A percentile compares a stretch with the other conserved stretches of the same genome.
phyloP scores from a whole-genome alignment of 306 rosid genomes.

The Albizia julibrissin region DNA sequence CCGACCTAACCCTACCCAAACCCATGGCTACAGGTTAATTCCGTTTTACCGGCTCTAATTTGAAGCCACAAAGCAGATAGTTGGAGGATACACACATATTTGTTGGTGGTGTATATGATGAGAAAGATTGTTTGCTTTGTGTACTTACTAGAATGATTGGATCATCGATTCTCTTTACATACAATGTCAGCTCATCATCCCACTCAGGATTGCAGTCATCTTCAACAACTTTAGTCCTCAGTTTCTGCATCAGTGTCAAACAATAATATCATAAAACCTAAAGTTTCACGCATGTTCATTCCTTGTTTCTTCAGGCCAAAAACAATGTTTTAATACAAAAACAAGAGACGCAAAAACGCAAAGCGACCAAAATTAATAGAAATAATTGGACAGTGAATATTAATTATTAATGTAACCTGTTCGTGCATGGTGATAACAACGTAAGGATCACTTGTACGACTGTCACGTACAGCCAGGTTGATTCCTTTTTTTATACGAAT shows the following conservation, averaged over 20 bases:
- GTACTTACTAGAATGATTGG: conserved; percentile 59
- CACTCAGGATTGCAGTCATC: conserved; percentile 69
- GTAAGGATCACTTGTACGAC: conserved; percentile 73
- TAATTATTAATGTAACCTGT: conserved; percentile 39
- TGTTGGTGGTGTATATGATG: no score
- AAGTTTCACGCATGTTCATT: neutral
- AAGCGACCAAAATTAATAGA: neutral
- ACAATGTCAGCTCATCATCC: conserved; percentile 82
- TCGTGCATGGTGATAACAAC: conserved; percentile 55
- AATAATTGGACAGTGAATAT: neutral
- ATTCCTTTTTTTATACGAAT: conserved; percentile 65
- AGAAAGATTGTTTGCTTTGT: neutral
- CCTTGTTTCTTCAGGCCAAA: neutral
- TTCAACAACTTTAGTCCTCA: conserved; percentile 61
- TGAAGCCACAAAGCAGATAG: neutral
- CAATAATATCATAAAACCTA: neutral
- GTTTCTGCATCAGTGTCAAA: conserved; percentile 44
- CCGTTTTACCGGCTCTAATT: no score
- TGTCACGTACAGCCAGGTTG: conserved; percentile 64
- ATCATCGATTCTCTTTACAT: conserved; percentile 38
- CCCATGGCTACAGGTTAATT: accelerated
- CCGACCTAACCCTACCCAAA: no score
- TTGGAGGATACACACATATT: neutral
- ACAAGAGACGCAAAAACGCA: neutral
- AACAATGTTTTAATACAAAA: neutral